Conservation (phyloP, 179 eudicot genomes). For the Dionaea muscipula region DNA sequence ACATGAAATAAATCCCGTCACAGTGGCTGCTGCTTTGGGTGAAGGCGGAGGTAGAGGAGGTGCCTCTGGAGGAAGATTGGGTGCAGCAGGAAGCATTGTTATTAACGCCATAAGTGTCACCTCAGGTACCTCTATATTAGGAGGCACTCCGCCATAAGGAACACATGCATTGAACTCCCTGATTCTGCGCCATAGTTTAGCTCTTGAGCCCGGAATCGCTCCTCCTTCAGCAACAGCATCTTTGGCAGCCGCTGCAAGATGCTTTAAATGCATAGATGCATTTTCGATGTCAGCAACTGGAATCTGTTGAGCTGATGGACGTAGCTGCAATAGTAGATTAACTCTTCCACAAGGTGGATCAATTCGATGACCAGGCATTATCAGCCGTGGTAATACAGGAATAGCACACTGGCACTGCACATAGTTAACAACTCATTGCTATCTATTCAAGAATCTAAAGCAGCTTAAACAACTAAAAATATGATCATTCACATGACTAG, state of each 20-base stretch:
- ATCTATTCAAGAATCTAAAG: constrained; percentile 8
- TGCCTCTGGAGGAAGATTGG: constrained; percentile 86
- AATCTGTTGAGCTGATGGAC: constrained; percentile 30
- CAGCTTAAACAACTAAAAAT: background rate
- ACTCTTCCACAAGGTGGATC: constrained; percentile 99
- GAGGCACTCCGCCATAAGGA: constrained; percentile 81
- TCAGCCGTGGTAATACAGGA: constrained; percentile 81
- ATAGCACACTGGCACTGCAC: constrained; percentile 84
- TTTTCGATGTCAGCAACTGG: constrained; percentile 57
- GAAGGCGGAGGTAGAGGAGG: constrained; percentile 97
- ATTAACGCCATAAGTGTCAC: constrained; percentile 96
- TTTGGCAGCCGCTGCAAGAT: constrained; percentile 91
- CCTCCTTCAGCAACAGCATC: constrained; percentile 99
- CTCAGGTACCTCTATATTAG: constrained; percentile 82
- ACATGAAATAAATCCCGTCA: constrained; percentile 83
- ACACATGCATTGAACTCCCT: constrained; percentile 95
- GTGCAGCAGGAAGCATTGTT: constrained; percentile 90
- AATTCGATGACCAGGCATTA: constrained; percentile 98
- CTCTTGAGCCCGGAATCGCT: constrained; percentile 93
- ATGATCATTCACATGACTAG: constrained; percentile 3
- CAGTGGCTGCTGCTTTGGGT: constrained; percentile 99
- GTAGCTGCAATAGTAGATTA: constrained; percentile 30
- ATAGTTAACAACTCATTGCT: constrained; percentile 11
- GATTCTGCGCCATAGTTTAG: constrained; percentile 95
- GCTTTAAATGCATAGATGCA: constrained; percentile 77